A percentile compares a stretch with the other conserved stretches of the same genome.
phyloP scores from a whole-genome alignment of 352 stramenopile genomes.

The Phytophthora boehmeriae region DNA sequence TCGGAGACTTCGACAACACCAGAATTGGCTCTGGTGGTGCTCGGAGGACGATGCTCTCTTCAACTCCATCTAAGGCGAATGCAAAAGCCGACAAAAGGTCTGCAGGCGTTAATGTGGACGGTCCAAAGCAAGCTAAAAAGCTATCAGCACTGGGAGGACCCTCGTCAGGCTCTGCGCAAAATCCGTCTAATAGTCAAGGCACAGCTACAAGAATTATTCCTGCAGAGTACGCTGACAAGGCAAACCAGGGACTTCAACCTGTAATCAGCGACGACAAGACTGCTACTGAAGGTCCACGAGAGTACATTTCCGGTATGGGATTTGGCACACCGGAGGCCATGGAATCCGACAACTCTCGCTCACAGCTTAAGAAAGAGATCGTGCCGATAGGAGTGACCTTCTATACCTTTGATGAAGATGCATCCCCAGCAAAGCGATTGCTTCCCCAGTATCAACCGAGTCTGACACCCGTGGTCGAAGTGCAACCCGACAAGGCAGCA shows the following conservation, averaged over 20 bases:
- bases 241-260: background rate
- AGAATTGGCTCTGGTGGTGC: slow-evolving; percentile 8
- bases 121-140: slow-evolving; percentile 1
- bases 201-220: background rate
- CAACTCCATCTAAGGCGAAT: slow-evolving; percentile 8
- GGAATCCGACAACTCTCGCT: background rate
- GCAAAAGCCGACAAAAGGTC: slow-evolving; percentile 12
- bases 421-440: slow-evolving; percentile 27
- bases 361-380: slow-evolving; percentile 5
- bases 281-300: background rate
- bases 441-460: slow-evolving; percentile 21
- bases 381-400: slow-evolving; percentile 14
- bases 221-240: background rate
- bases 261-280: background rate
- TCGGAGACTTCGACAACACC: slow-evolving; percentile 8
- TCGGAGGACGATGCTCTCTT: slow-evolving; percentile 9
- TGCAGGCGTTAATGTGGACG: slow-evolving; percentile 18
- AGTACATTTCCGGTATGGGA: slow-evolving; percentile 25
- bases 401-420: slow-evolving; percentile 30
- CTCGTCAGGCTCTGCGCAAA: background rate
- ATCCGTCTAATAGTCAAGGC: slow-evolving; percentile 7
- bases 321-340: slow-evolving; percentile 6
- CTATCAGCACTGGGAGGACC: slow-evolving; percentile 10
- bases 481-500: slow-evolving; percentile 10
- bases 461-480: slow-evolving; percentile 2